Evolutionary conservation across 2,329 filamentous ascomycete species (phyloP).

Genomic region (Pseudocercospora crystallina): DNA sequence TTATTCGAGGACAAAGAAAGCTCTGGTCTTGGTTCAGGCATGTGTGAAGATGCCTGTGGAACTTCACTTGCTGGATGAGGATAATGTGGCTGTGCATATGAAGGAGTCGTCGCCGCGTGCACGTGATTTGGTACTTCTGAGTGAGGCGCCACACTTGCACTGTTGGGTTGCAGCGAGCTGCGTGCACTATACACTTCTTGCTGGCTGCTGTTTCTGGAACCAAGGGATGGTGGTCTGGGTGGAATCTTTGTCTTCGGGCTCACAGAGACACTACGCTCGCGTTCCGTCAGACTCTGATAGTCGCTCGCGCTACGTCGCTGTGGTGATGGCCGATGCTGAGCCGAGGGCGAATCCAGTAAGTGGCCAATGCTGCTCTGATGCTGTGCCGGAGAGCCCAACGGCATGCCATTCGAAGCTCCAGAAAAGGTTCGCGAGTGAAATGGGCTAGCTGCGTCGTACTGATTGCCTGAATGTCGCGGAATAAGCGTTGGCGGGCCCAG

Average conservation of each 20-base stretch:
- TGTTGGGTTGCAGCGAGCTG: slow-evolving; percentile 26
- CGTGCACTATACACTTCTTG: slow-evolving; percentile 30
- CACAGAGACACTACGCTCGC: slow-evolving; percentile 70
- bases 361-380: slow-evolving; percentile 37
- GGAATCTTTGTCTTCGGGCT: slow-evolving; percentile 67
- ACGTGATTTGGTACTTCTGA: slow-evolving; percentile 27
- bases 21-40: slow-evolving; percentile 13
- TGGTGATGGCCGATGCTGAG: slow-evolving; percentile 26
- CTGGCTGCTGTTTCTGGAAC: slow-evolving; percentile 35
- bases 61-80: slow-evolving; percentile 19
- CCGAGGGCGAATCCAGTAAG: slow-evolving; percentile 41
- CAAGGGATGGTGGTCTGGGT: slow-evolving; percentile 30
- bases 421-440: slow-evolving; percentile 35
- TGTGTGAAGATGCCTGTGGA: slow-evolving; percentile 23
- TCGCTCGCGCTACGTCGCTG: slow-evolving; percentile 30
- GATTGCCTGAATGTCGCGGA: slow-evolving; percentile 28
- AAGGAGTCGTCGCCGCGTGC: slow-evolving; percentile 16
- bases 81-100: slow-evolving; percentile 18
- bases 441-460: slow-evolving; percentile 32
- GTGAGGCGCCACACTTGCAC: slow-evolving; percentile 18
- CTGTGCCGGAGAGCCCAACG: slow-evolving; percentile 31
- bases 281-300: slow-evolving; percentile 58
- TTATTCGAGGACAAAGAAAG: slow-evolving; percentile 27
- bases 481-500: slow-evolving; percentile 45
- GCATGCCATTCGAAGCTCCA: slow-evolving; percentile 31